Conservation (phyloP, 163 green algal genomes). For the Scenedesmus sp. region DNA sequence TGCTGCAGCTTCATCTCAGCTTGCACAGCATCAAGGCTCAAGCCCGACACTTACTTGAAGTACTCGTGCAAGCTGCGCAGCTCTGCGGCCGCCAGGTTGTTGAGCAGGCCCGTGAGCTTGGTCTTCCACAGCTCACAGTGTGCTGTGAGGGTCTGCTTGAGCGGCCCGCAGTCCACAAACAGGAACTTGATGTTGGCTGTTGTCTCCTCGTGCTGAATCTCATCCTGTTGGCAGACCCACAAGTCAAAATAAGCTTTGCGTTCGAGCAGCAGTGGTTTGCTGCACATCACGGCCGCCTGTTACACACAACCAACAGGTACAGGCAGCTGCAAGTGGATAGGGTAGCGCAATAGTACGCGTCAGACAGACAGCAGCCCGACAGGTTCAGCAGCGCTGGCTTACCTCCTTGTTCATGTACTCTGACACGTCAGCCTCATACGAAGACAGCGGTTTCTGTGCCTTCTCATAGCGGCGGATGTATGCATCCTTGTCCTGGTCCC, state of each 20-base stretch:
- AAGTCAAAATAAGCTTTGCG: neutral
- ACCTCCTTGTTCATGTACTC: slow-evolving; percentile 55
- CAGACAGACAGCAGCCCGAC: neutral
- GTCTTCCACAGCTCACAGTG: slow-evolving; percentile 88
- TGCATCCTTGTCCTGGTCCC: slow-evolving; percentile 89
- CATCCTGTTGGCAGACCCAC: slow-evolving; percentile 64
- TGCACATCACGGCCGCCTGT: neutral
- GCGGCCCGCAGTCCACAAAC: slow-evolving; percentile 86
- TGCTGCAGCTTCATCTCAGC: neutral
- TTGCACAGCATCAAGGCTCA: neutral
- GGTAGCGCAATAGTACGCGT: neutral
- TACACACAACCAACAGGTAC: neutral
- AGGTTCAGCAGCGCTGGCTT: neutral
- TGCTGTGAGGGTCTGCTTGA: slow-evolving; percentile 87
- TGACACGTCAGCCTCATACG: slow-evolving; percentile 86
- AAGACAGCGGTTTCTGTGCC: slow-evolving; percentile 84
- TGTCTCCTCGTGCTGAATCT: slow-evolving; percentile 87
- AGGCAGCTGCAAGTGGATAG: neutral
- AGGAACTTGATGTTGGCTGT: slow-evolving; percentile 91
- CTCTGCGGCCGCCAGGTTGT: slow-evolving; percentile 77
- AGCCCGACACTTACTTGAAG: slow-evolving; percentile 60
- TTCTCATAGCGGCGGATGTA: slow-evolving; percentile 91
- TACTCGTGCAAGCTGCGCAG: slow-evolving; percentile 79
- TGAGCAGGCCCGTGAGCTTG: slow-evolving; percentile 87
- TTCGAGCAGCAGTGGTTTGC: neutral